Evolutionary conservation across 352 stramenopile species (phyloP).

Genomic region (Phytophthora vignae): DNA sequence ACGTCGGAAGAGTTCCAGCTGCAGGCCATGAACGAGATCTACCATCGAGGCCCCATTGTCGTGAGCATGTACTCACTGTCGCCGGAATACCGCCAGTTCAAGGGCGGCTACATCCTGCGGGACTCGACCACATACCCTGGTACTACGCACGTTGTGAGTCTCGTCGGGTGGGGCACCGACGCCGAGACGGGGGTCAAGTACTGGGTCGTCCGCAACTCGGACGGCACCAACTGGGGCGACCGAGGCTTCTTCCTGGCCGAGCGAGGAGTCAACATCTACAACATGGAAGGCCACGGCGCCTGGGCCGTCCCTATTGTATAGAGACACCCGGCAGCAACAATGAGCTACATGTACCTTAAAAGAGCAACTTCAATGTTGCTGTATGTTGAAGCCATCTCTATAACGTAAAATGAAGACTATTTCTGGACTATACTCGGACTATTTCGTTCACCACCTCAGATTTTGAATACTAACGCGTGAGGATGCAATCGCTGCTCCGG

Average conservation of each 20-base stretch:
- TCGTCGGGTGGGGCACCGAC: slow-evolving; percentile 95
- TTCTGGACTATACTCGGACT: slow-evolving; percentile 26
- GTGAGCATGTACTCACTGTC: slow-evolving; percentile 92
- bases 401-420: slow-evolving; percentile 10
- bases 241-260: slow-evolving; percentile 78
- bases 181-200: slow-evolving; percentile 89
- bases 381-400: slow-evolving; percentile 19
- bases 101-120: slow-evolving; percentile 91
- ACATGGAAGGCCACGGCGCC: slow-evolving; percentile 74
- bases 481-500: slow-evolving; percentile 22
- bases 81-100: slow-evolving; percentile 87
- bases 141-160: slow-evolving; percentile 93
- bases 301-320: slow-evolving; percentile 78
- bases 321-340: neutral
- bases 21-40: slow-evolving; percentile 96
- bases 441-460: slow-evolving; percentile 22
- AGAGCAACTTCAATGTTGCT: neutral
- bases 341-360: no score
- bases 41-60: slow-evolving; percentile 94
- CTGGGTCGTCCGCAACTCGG: slow-evolving; percentile 97
- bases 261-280: slow-evolving; percentile 80
- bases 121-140: slow-evolving; percentile 77
- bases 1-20: slow-evolving; percentile 70
- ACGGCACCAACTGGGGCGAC: slow-evolving; percentile 83
- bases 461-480: slow-evolving; percentile 14